Percentiles rank a stretch among this genome's conserved stretches.
Conservation (phyloP, 805 yeast species). For the Candida ovalis region DNA sequence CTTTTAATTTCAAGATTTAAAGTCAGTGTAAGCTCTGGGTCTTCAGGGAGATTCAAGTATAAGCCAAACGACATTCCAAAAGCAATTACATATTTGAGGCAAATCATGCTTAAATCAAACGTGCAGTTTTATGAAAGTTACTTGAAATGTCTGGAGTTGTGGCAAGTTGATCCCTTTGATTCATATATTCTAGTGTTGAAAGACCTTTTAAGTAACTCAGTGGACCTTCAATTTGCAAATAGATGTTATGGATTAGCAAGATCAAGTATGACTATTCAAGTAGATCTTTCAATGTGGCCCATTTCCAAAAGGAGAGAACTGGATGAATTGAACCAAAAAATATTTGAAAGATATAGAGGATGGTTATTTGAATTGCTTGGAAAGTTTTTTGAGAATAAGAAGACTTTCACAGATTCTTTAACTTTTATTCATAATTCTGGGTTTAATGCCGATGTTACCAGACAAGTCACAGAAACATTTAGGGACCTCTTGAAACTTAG, state of each 20-base stretch:
- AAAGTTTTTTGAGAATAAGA: slow-evolving; percentile 19
- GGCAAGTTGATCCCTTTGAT: slow-evolving; percentile 32
- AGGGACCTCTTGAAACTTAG: slow-evolving; percentile 8
- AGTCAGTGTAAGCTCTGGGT: neutral
- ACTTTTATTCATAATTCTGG: slow-evolving; percentile 17
- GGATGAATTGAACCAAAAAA: slow-evolving; percentile 8
- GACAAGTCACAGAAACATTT: slow-evolving; percentile 11
- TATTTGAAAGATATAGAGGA: slow-evolving; percentile 12
- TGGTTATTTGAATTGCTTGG: slow-evolving; percentile 7
- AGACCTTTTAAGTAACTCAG: slow-evolving; percentile 9
- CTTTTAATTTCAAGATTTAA: slow-evolving; percentile 3
- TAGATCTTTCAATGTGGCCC: slow-evolving; percentile 28
- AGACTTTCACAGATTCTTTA: slow-evolving; percentile 19
- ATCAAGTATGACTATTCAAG: slow-evolving; percentile 21
- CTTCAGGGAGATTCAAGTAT: slow-evolving; percentile 4
- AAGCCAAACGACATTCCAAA: slow-evolving; percentile 16
- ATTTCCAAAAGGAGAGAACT: slow-evolving; percentile 11
- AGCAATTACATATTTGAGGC: slow-evolving; percentile 12
- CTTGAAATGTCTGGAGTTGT: slow-evolving; percentile 26
- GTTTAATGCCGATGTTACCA: slow-evolving; percentile 9
- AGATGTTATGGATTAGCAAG: slow-evolving; percentile 24
- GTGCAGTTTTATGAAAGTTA: slow-evolving; percentile 23
- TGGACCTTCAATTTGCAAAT: slow-evolving; percentile 19
- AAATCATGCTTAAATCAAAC: slow-evolving; percentile 16
- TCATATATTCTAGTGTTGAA: slow-evolving; percentile 15